Conservation (phyloP, 305 asterid genomes). For the Fraxinus paxiana region DNA sequence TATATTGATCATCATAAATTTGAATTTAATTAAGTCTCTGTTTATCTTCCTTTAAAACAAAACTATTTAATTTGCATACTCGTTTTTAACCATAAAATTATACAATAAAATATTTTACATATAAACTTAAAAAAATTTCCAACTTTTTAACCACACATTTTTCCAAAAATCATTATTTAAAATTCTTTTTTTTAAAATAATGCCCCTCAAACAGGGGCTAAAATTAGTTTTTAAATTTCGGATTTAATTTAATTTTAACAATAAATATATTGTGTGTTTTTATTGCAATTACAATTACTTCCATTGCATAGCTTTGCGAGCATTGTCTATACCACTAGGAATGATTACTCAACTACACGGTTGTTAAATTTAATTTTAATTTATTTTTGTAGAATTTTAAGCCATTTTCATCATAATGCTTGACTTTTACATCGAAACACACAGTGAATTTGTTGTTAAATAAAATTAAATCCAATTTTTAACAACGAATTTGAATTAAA, state of each 20-base stretch:
- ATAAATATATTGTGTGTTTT: background rate
- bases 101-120: no score
- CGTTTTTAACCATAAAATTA: no score
- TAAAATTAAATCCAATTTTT: background rate
- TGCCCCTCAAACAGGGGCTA: background rate
- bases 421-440: background rate
- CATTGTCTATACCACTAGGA: background rate
- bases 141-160: background rate
- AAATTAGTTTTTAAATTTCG: background rate
- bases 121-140: no score
- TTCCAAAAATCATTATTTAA: no score
- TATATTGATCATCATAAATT: no score
- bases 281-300: background rate
- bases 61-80: no score
- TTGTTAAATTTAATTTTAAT: background rate
- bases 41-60: no score
- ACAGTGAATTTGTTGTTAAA: background rate
- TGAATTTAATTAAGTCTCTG: background rate
- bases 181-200: background rate
- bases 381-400: background rate
- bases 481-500: background rate
- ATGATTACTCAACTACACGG: no score
- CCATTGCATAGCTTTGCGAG: background rate
- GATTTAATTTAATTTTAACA: no score
- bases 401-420: background rate